These are phyloP conservation scores for Colletotrichum cordylinicola DNA, from an alignment of 2,329 filamentous ascomycete genomes.

Conservation along the genomic window DNA sequence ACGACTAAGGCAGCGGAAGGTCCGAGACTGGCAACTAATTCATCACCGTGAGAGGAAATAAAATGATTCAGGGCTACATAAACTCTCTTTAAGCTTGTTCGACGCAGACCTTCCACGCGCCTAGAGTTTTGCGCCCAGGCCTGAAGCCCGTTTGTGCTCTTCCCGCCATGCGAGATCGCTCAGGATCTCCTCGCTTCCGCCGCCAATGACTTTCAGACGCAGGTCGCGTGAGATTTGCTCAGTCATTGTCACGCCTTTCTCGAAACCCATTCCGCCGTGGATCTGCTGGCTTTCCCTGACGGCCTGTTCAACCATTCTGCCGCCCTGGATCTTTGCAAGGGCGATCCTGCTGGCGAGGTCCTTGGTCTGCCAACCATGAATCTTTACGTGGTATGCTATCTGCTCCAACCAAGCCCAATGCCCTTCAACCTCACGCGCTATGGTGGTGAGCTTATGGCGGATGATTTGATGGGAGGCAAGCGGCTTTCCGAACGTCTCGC, in stretches of 20 bases:
- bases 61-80: background rate
- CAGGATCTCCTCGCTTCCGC: constrained; percentile 61
- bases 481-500: constrained; percentile 64
- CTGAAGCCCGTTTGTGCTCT: constrained; percentile 32
- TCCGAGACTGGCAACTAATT: background rate
- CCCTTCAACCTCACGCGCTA: constrained; percentile 65
- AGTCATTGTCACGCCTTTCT: constrained; percentile 51
- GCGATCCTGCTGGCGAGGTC: constrained; percentile 37
- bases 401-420: constrained; percentile 69
- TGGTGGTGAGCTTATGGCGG: constrained; percentile 62
- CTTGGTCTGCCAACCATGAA: constrained; percentile 24
- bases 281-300: constrained; percentile 60
- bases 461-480: constrained; percentile 66
- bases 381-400: constrained; percentile 58
- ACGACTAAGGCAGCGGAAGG: background rate
- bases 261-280: constrained; percentile 58
- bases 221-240: constrained; percentile 61
- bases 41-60: background rate
- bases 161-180: constrained; percentile 57
- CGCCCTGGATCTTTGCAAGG: constrained; percentile 53
- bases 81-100: background rate
- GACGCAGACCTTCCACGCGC: background rate
- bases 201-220: constrained; percentile 56
- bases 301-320: constrained; percentile 53
- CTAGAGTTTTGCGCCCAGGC: constrained; percentile 6